Evolutionary conservation across 1,139 yeast genomes (phyloP), one percentile per base, ranked within the genome.

Genomic region (Nakaseomyces uthaithaninus): DNA sequence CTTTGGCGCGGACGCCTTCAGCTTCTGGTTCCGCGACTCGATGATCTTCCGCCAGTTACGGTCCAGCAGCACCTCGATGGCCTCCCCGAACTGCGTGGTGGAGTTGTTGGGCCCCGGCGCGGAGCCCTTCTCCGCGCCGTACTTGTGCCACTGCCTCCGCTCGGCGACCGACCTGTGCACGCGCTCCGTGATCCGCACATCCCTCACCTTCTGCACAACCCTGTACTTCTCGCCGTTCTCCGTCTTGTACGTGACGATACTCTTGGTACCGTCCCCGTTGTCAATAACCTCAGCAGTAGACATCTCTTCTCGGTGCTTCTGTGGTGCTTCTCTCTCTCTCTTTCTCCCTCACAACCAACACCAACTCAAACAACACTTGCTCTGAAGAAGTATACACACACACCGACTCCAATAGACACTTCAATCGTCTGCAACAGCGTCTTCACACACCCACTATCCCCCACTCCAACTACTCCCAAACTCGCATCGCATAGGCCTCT

Each of bases 11-110:
- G 71, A 74, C 45, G 72, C 73, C 63, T 77, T 74, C 57, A 72
- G 72, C 61, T 74, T 77, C 62, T 76, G 80, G 20, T 44, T 42
- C 60, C 70, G 70, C 54, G 76, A 79, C 55, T 68, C 73, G 61
- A 73, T 85, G 48, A 72, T 67, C 55, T 79, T 83, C 63, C 77
- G 80, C 83, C 89, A 82, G 45, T 80, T 71, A 39, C 83, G 74
- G 43, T 82, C 80, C 56, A 82, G 68, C 57, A 76, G 74, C 55
- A 80, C 67, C 50, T 73, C 76, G 40, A 86, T 85, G 55, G 77
- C 81, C 59, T 87, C 96, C 49, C 93, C 95, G 43, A 85, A 71
- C 57, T 82, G 86, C n/a, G 96, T 87, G 45, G 94, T 85, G 57
- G 84, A 74, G 45, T 77, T 71, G 65, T 86, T 93, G 43, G 95